phyloP scores from a whole-genome alignment of 73 alveolate species.

The Paramecium caudatum region DNA sequence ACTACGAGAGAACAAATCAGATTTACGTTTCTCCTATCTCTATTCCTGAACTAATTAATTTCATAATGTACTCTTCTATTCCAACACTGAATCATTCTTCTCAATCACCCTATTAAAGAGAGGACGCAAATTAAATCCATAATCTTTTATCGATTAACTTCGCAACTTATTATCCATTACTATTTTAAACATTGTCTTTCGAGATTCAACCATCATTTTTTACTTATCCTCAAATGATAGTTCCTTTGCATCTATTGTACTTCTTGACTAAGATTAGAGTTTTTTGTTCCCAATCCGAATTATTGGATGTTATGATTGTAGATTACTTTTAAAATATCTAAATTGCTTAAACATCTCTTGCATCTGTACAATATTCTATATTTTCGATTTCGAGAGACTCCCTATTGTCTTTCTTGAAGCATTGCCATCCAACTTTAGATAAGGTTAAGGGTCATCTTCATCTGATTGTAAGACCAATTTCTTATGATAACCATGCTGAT shows the following conservation, averaged over 20 bases:
- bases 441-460: not conserved
- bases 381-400: not conserved
- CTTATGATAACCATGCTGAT: not conserved
- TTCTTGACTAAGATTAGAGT: slow-evolving; percentile 1
- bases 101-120: not conserved
- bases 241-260: slow-evolving; percentile 13
- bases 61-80: not conserved
- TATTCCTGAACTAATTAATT: slow-evolving; percentile 8
- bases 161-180: slow-evolving; percentile 43
- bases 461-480: slow-evolving; percentile 5
- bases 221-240: not conserved
- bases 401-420: no score
- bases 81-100: slow-evolving; percentile 1
- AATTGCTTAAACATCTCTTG: slow-evolving; percentile 25
- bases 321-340: not conserved
- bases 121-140: slow-evolving; percentile 14
- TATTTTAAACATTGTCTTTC: not conserved
- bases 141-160: slow-evolving; percentile 27
- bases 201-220: not conserved
- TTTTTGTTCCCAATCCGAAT: not conserved
- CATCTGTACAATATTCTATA: not conserved
- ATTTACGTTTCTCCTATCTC: not conserved
- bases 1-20: slow-evolving; percentile 21
- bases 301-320: not conserved
- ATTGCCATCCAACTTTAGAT: not conserved